A percentile compares a stretch with the other conserved stretches of the same genome.
phyloP scores from a whole-genome alignment of 805 yeast species.

The Candida golubevii region DNA sequence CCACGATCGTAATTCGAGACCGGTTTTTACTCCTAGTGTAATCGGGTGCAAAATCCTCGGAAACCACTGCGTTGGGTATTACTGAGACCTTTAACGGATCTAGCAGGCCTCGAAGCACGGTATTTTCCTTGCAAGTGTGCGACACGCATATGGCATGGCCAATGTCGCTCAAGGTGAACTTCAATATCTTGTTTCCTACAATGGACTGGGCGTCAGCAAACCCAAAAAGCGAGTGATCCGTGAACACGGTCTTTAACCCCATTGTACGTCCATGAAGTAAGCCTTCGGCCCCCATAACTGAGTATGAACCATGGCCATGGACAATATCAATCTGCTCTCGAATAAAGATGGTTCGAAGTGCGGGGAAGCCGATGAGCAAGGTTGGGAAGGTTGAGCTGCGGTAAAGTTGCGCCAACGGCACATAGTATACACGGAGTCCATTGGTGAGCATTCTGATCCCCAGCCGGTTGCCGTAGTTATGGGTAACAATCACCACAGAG shows the following conservation, averaged over 20 bases:
- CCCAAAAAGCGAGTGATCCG: conserved; percentile 95
- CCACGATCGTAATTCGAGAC: conserved; percentile 68
- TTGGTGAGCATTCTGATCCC: conserved; percentile 83
- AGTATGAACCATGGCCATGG: conserved; percentile 92
- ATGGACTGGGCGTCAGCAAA: conserved; percentile 83
- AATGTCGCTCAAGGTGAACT: conserved; percentile 77
- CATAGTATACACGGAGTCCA: conserved; percentile 89
- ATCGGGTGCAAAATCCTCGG: conserved; percentile 71
- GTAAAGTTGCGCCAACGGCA: conserved; percentile 76
- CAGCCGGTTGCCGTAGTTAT: conserved; percentile 74
- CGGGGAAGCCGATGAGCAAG: conserved; percentile 83
- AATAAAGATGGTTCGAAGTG: conserved; percentile 76
- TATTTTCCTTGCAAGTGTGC: conserved; percentile 93
- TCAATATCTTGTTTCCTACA: conserved; percentile 78
- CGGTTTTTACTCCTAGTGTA: conserved; percentile 11
- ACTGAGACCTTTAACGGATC: conserved; percentile 80
- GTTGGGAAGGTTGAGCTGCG: conserved; percentile 86
- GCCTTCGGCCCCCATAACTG: conserved; percentile 84
- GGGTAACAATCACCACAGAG: conserved; percentile 82
- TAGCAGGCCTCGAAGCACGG: conserved; percentile 79
- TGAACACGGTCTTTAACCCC: conserved; percentile 89
- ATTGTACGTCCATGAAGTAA: conserved; percentile 87
- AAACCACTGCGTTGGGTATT: conserved; percentile 92
- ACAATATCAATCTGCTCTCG: conserved; percentile 84
- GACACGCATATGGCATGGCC: conserved; percentile 96